A percentile compares a stretch with the other conserved stretches of the same genome.
Conservation (phyloP, 2,329 filamentous ascomycete genomes). For the Cercospora sp. region DNA sequence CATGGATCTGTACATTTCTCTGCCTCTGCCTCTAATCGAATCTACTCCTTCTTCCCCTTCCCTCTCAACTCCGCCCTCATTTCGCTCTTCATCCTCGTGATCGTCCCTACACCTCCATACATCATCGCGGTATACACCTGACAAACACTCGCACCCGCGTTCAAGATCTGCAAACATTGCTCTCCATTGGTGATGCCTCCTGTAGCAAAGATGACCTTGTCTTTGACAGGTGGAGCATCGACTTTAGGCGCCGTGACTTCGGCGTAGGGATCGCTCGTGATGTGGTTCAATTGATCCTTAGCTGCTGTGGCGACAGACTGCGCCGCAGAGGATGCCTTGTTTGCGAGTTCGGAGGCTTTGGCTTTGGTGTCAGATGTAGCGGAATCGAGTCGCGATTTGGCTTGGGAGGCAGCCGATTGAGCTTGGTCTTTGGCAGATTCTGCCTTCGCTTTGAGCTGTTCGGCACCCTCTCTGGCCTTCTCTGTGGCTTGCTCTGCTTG, state of each 20-base stretch:
- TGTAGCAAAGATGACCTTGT: constrained; percentile 87
- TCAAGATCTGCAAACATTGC: constrained; percentile 77
- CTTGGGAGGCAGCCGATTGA: not conserved
- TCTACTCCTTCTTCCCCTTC: not conserved
- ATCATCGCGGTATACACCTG: constrained; percentile 71
- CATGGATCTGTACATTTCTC: not conserved
- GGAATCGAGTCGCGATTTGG: not conserved
- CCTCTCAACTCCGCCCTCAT: constrained; percentile 48
- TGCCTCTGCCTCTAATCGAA: too few relatives aligned
- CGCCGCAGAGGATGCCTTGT: not conserved
- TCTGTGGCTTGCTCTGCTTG: constrained; percentile 28
- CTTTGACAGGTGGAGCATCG: constrained; percentile 40
- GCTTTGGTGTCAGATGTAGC: not conserved
- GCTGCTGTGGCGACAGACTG: not conserved
- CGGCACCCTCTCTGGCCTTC: not conserved
- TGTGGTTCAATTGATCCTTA: constrained; percentile 1
- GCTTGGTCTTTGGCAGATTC: not conserved
- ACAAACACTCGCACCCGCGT: constrained; percentile 79
- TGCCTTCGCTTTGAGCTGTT: not conserved
- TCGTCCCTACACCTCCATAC: constrained; percentile 63
- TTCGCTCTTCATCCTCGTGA: constrained; percentile 55
- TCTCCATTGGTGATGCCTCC: constrained; percentile 88
- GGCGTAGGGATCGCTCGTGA: constrained; percentile 10
- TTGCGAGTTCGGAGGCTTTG: constrained; percentile 4
- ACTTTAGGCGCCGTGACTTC: constrained; percentile 11